Conservation (phyloP, 2,329 filamentous ascomycete genomes). For the Drechmeria coniospora region DNA sequence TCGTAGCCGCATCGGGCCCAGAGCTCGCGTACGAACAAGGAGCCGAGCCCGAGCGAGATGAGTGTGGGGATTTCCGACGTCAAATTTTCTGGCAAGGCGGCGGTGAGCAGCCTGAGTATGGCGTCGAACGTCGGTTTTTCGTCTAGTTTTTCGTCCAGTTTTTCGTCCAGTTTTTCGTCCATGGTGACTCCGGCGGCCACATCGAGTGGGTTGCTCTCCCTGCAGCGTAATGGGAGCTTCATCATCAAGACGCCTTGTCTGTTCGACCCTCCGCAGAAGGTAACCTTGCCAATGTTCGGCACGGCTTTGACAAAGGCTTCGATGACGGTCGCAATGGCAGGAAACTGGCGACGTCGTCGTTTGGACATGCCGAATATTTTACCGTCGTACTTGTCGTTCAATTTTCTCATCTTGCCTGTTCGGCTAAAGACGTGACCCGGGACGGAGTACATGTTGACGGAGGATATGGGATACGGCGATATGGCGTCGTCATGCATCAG, state of each 20-base stretch:
- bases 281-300: constrained; percentile 55
- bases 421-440: constrained; percentile 42
- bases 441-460: constrained; percentile 65
- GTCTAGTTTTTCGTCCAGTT: too few relatives aligned
- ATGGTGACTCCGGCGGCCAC: constrained; percentile 14
- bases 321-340: constrained; percentile 70
- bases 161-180: constrained; percentile 12
- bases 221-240: constrained; percentile 41
- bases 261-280: constrained; percentile 80
- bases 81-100: constrained; percentile 25
- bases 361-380: constrained; percentile 68
- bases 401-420: constrained; percentile 32
- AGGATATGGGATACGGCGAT: constrained; percentile 67
- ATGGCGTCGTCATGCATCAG: constrained; percentile 64
- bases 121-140: constrained; percentile 18
- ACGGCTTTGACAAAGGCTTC: constrained; percentile 55
- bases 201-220: constrained; percentile 49
- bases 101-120: constrained; percentile 21
- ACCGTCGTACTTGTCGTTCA: constrained; percentile 32
- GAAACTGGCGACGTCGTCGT: constrained; percentile 64
- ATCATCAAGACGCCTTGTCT: constrained; percentile 70
- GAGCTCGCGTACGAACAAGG: constrained; percentile 31
- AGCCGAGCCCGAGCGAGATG: constrained; percentile 25
- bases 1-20: constrained; percentile 36
- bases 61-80: constrained; percentile 22